These are phyloP conservation scores for Ustilaginoidea virens DNA, from an alignment of 2,329 filamentous ascomycete genomes.

Conservation along the genomic window DNA sequence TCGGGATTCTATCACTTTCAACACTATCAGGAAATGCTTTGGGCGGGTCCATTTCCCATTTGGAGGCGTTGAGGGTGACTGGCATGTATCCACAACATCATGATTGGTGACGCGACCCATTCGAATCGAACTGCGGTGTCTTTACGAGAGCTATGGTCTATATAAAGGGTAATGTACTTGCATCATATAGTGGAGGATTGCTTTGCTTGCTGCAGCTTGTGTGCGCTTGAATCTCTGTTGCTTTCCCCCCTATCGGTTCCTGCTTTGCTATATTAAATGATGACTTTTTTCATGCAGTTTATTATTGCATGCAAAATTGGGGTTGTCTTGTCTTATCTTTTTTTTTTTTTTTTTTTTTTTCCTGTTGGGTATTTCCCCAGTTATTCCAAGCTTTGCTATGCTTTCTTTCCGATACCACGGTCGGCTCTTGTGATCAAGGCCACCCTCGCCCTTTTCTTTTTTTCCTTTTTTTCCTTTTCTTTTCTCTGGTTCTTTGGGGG, in stretches of 20 bases:
- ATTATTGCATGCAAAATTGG: not conserved
- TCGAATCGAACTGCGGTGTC: not conserved
- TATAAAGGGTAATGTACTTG: constrained; percentile 1
- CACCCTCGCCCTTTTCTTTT: constrained; percentile 2
- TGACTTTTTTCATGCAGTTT: too few relatives aligned
- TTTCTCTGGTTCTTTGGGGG: not conserved
- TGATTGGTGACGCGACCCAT: constrained; percentile 1
- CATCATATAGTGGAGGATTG: constrained; percentile 6
- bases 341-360: not conserved
- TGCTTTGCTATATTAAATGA: not conserved
- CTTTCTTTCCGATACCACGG: constrained; percentile 8
- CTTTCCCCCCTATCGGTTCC: too few relatives aligned
- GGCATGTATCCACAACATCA: constrained; percentile 2
- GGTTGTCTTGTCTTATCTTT: not conserved
- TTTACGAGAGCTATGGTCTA: constrained; percentile 1
- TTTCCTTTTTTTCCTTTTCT: not conserved
- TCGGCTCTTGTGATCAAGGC: constrained; percentile 5
- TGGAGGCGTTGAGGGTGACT: constrained; percentile 5
- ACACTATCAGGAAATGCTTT: too few relatives aligned
- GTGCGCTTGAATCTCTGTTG: too few relatives aligned
- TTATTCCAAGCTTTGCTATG: not conserved
- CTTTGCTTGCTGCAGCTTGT: constrained; percentile 1
- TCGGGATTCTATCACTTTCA: too few relatives aligned
- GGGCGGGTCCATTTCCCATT: not conserved
- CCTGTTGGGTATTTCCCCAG: not conserved